Evolutionary conservation across 768 basidiomycete genomes (phyloP).

Genomic region (Boletus speciosus): DNA sequence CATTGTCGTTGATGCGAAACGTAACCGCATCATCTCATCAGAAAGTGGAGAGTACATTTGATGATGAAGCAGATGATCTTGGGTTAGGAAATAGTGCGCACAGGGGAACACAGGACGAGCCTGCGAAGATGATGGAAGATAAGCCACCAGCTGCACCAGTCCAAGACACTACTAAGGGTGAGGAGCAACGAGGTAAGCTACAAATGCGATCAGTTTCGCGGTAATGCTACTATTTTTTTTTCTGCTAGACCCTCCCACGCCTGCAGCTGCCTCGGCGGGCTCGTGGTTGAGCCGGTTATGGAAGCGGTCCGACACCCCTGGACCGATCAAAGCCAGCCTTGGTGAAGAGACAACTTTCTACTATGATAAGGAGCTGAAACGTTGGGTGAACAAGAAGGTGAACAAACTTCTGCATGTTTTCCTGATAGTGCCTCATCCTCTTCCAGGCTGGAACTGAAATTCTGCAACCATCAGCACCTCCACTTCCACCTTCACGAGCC

Average conservation of each 20-base stretch:
- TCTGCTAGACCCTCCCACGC: constrained; percentile 6
- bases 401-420: constrained; percentile 10
- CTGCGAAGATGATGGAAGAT: constrained; percentile 28
- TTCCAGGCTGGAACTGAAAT: constrained; percentile 52
- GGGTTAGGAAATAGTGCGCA: constrained; percentile 78
- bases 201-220: not conserved
- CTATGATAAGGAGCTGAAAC: constrained; percentile 91
- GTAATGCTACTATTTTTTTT: not conserved
- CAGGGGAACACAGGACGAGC: constrained; percentile 32
- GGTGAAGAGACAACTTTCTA: constrained; percentile 90
- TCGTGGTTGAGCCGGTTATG: constrained; percentile 86
- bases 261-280: constrained; percentile 36
- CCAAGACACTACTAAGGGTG: constrained; percentile 17
- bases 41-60: constrained; percentile 12
- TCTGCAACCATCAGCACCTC: constrained; percentile 51
- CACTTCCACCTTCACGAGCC: constrained; percentile 79
- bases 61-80: constrained; percentile 79
- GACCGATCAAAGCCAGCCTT: constrained; percentile 85
- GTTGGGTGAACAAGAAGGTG: constrained; percentile 96
- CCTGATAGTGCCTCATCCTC: not conserved
- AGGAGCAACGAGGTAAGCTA: constrained; percentile 32
- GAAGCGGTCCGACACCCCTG: constrained; percentile 63
- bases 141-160: constrained; percentile 18
- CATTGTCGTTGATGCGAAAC: constrained; percentile 39
- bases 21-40: constrained; percentile 8